Percentiles rank a stretch among this genome's conserved stretches.
Conservation (phyloP, 352 stramenopile species). For the Globisporangium cylindrosporum region DNA sequence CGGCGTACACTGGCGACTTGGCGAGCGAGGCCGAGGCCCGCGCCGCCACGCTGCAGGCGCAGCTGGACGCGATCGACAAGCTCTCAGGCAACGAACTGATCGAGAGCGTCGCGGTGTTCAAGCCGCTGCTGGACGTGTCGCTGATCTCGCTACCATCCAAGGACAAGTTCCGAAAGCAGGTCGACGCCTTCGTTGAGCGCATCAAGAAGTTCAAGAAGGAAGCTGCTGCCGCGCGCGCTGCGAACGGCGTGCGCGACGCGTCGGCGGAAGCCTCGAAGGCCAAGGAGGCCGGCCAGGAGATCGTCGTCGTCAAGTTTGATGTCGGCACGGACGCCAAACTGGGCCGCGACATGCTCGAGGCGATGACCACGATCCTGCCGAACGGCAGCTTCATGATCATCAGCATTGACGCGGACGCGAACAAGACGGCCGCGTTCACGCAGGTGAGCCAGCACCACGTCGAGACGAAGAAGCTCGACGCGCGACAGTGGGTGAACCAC, state of each 20-base stretch:
- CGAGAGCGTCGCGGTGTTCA: constrained; percentile 88
- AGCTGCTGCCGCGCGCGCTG: constrained; percentile 56
- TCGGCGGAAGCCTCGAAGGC: constrained; percentile 50
- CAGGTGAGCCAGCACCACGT: constrained; percentile 86
- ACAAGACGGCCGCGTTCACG: constrained; percentile 93
- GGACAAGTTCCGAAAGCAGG: constrained; percentile 73
- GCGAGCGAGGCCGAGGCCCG: constrained; percentile 87
- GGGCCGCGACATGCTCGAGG: constrained; percentile 93
- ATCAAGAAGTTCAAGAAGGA: constrained; percentile 86
- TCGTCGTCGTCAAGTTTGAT: constrained; percentile 90
- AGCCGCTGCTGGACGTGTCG: constrained; percentile 83
- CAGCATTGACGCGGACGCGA: constrained; percentile 86
- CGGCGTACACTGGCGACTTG: constrained; percentile 89
- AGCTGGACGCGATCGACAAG: constrained; percentile 77
- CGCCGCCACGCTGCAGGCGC: constrained; percentile 74
- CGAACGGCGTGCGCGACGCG: constrained; percentile 67
- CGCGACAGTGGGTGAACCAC: constrained; percentile 92
- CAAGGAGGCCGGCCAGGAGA: constrained; percentile 55
- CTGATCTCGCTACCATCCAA: constrained; percentile 92
- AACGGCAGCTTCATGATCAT: constrained; percentile 93
- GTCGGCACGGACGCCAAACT: constrained; percentile 94
- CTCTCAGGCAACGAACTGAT: constrained; percentile 73
- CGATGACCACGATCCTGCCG: constrained; percentile 72
- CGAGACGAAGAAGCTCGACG: constrained; percentile 73
- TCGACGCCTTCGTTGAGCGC: constrained; percentile 68